These are phyloP conservation scores for Diospyros lotus DNA, from an alignment of 148 eudicot species.

Conservation along the genomic window DNA sequence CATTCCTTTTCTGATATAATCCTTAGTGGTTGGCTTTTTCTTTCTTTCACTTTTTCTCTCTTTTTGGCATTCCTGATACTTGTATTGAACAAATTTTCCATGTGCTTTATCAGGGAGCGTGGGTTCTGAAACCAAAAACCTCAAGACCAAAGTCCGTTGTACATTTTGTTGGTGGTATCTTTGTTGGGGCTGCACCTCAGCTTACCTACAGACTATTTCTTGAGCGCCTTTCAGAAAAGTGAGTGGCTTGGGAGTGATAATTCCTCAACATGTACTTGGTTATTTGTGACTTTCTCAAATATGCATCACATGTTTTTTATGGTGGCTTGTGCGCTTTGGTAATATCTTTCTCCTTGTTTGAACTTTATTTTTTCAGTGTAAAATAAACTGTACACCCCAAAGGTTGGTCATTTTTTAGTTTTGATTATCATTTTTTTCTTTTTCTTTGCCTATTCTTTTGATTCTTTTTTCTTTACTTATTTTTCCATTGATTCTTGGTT, in stretches of 20 bases:
- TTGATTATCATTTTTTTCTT: no score
- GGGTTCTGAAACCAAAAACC: constrained; percentile 79
- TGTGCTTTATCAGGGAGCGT: constrained; percentile 62
- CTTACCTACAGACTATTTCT: constrained; percentile 88
- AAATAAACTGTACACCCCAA: no score
- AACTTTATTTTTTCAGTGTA: neutral
- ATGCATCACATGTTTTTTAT: neutral
- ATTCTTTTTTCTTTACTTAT: no score
- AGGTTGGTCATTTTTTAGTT: no score
- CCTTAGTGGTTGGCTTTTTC: neutral
- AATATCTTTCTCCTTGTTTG: neutral
- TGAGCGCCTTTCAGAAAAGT: constrained; percentile 82
- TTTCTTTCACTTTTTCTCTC: neutral
- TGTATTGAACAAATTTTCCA: neutral
- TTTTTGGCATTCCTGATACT: neutral
- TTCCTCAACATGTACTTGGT: neutral
- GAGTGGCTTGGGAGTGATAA: constrained; percentile 25
- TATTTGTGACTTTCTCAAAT: neutral
- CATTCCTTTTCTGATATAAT: neutral
- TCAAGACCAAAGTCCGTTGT: constrained; percentile 50
- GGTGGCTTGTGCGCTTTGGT: neutral
- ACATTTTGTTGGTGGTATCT: constrained; percentile 94
- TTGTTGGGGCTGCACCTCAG: constrained; percentile 99
- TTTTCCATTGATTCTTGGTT: no score
- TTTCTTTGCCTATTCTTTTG: no score